Conservation (phyloP, 257 asterid species). For the Paulownia fortunei region DNA sequence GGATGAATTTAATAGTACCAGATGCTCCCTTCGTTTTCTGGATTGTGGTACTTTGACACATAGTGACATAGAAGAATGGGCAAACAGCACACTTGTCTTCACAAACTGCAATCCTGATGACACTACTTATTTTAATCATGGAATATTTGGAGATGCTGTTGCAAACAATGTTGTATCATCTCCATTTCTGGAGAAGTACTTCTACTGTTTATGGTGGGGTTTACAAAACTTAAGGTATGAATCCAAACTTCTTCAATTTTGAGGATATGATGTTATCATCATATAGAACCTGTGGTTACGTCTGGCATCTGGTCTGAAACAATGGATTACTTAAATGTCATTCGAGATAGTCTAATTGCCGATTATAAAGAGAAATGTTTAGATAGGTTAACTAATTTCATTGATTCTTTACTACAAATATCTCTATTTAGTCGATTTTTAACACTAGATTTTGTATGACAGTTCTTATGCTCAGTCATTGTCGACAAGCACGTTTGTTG, state of each 20-base stretch:
- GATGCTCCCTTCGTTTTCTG: constrained; percentile 64
- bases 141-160: constrained; percentile 73
- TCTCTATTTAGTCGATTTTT: background rate
- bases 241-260: background rate
- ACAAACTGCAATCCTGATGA: constrained; percentile 62
- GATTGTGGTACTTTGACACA: constrained; percentile 66
- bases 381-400: background rate
- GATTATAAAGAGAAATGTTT: background rate
- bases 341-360: background rate
- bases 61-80: constrained; percentile 58
- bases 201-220: constrained; percentile 97
- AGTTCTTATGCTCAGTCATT: constrained; percentile 87
- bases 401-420: background rate
- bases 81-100: constrained; percentile 59
- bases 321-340: background rate
- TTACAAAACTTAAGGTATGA: constrained; percentile 78
- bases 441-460: constrained; percentile 34
- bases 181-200: constrained; percentile 69
- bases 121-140: constrained; percentile 61
- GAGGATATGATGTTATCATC: background rate
- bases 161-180: constrained; percentile 71
- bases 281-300: background rate
- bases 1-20: constrained; percentile 42
- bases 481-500: constrained; percentile 76
- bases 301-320: no score